Conservation (phyloP, 352 stramenopile species). For the Pythium brassicae region DNA sequence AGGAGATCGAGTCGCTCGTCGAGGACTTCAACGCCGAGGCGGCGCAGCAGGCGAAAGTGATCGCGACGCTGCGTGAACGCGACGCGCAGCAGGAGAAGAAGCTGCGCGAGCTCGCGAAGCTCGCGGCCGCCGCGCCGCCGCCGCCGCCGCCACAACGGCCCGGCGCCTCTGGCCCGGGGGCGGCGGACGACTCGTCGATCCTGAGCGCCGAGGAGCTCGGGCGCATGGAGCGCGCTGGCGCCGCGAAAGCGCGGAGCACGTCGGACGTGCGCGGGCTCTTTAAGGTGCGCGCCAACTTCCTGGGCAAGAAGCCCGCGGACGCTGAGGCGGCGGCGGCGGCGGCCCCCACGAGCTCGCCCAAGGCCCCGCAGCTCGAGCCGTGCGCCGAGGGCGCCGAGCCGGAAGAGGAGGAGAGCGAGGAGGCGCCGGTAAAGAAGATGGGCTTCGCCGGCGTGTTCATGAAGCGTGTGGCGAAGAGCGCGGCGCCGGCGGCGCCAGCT, state of each 20-base stretch:
- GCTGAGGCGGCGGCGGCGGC: background rate
- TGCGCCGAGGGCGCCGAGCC: constrained; percentile 4
- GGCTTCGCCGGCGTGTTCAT: constrained; percentile 25
- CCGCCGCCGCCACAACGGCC: background rate
- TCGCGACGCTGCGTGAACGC: constrained; percentile 27
- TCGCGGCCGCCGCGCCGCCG: constrained; percentile 13
- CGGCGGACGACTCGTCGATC: constrained; percentile 13
- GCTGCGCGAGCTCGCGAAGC: constrained; percentile 22
- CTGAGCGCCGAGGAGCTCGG: constrained; percentile 14
- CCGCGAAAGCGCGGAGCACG: constrained; percentile 25
- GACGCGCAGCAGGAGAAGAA: constrained; percentile 26
- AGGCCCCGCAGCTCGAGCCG: constrained; percentile 5
- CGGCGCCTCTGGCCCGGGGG: constrained; percentile 6
- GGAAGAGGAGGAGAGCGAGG: background rate
- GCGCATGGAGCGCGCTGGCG: constrained; percentile 15
- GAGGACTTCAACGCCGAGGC: constrained; percentile 54
- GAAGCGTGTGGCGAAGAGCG: constrained; percentile 25
- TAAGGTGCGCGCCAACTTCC: constrained; percentile 29
- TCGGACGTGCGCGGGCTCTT: constrained; percentile 46
- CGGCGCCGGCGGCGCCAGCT: background rate
- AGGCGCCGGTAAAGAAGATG: constrained; percentile 11
- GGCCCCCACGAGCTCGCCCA: constrained; percentile 1
- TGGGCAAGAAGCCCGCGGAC: constrained; percentile 16
- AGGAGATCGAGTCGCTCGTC: constrained; percentile 36
- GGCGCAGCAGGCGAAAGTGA: constrained; percentile 37